These are phyloP conservation scores for Hymenoscyphus occultus DNA, from an alignment of 2,329 filamentous ascomycete species.

Conservation along the genomic window DNA sequence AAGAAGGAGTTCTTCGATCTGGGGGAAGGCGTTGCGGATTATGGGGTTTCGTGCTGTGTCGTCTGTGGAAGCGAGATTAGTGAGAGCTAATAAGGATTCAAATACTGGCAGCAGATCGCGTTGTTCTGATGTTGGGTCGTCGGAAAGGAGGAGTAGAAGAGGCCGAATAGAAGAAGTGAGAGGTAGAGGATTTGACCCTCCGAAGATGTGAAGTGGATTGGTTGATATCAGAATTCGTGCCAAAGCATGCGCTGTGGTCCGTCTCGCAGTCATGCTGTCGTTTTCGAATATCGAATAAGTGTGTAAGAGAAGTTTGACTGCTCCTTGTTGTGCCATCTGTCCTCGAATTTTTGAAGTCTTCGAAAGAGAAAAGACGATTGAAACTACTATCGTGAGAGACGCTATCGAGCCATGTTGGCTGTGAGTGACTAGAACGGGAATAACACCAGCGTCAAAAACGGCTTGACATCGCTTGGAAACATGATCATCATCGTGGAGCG, in stretches of 20 bases:
- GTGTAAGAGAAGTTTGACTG: conserved; percentile 76
- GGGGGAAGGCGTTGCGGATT: conserved; percentile 68
- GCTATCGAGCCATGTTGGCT: conserved; percentile 69
- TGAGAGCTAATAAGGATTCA: conserved; percentile 86
- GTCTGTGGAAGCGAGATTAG: conserved; percentile 84
- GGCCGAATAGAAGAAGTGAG: conserved; percentile 80
- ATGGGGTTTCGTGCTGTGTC: conserved; percentile 62
- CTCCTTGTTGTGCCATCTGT: conserved; percentile 87
- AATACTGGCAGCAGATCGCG: conserved; percentile 85
- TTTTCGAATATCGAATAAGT: conserved; percentile 62
- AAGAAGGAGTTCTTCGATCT: conserved; percentile 80
- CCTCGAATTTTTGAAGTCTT: conserved; percentile 72
- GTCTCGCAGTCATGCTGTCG: conserved; percentile 46
- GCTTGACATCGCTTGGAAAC: conserved; percentile 73
- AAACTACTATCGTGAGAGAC: conserved; percentile 68
- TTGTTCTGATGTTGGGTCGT: conserved; percentile 59
- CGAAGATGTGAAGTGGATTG: conserved; percentile 81
- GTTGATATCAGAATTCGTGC: conserved; percentile 84
- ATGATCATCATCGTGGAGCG: conserved; percentile 71
- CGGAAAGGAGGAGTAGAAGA: conserved; percentile 69
- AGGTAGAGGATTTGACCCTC: conserved; percentile 68
- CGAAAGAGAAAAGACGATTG: conserved; percentile 75
- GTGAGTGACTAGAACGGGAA: conserved; percentile 73
- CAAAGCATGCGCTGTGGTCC: conserved; percentile 73
- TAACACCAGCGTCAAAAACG: conserved; percentile 74